phyloP scores from a whole-genome alignment of 768 basidiomycete genomes.

The Multifurca ochricompacta region DNA sequence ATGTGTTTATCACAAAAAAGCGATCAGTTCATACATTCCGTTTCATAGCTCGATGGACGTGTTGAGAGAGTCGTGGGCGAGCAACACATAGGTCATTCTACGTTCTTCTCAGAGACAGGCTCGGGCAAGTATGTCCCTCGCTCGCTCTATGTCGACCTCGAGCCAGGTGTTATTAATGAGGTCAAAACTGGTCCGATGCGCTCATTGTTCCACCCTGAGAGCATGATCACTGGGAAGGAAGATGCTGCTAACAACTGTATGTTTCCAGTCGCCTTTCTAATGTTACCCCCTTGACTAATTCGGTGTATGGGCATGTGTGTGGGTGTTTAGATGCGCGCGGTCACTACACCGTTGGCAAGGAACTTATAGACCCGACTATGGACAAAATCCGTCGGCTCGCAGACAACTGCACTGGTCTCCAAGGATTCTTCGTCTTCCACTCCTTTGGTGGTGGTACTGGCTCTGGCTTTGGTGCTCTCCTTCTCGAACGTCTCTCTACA shows the following conservation, averaged over 20 bases:
- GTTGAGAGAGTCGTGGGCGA: slow-evolving; percentile 63
- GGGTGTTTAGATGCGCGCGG: slow-evolving; percentile 77
- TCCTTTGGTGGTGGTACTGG: slow-evolving; percentile 99
- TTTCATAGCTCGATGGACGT: slow-evolving; percentile 80
- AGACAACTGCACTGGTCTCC: slow-evolving; percentile 93
- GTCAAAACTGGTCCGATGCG: slow-evolving; percentile 89
- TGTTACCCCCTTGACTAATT: slow-evolving; percentile 4
- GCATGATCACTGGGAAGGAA: slow-evolving; percentile 95
- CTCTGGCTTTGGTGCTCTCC: slow-evolving; percentile 94
- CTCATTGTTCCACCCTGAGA: slow-evolving; percentile 95
- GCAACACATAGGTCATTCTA: slow-evolving; percentile 81
- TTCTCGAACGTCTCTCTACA: slow-evolving; percentile 90
- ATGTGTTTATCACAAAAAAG: not conserved
- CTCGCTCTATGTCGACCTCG: slow-evolving; percentile 92
- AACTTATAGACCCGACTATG: slow-evolving; percentile 93
- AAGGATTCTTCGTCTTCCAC: slow-evolving; percentile 99
- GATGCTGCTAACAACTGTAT: slow-evolving; percentile 98
- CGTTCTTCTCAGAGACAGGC: slow-evolving; percentile 95
- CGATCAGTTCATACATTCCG: slow-evolving; percentile 10
- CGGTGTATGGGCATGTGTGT: not conserved
- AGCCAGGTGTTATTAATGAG: slow-evolving; percentile 93
- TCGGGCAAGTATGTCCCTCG: slow-evolving; percentile 94
- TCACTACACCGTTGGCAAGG: slow-evolving; percentile 98
- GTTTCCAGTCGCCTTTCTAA: slow-evolving; percentile 23
- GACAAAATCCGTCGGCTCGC: slow-evolving; percentile 92